Evolutionary conservation across 352 stramenopile genomes (phyloP), one percentile per base, ranked within the genome.

Genomic region (Phytophthora fragariaefolia): DNA sequence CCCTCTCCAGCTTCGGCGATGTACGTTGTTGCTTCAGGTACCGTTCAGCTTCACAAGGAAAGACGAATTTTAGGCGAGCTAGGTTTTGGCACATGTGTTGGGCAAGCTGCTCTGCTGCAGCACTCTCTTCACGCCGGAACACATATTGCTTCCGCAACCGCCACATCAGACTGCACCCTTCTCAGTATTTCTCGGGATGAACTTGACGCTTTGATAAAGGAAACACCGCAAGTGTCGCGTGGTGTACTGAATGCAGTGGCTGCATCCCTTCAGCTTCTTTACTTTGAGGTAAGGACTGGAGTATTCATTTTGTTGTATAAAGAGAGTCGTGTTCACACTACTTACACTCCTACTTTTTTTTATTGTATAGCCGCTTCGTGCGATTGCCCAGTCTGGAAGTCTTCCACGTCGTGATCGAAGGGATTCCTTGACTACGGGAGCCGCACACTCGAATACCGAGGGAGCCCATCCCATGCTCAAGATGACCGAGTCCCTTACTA

Each of bases 181-280:
- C 66, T 96, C n/a, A 88, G 76, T 23, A 89, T 96, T 10, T 88
- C 81, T 8, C 76, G 85, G 5, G 71, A 82, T 34, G 80, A 88
- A 24, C 65, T 96, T 34, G 82, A 93, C 13, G 74, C 80, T 0
- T 65, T 96, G 27, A 95, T 96, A 23, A 84, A 84, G 42, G 79
- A 89, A 36, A 93, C 79, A 6, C 79, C 80, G 1, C 76, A 82
- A 13, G 79, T 96, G 3, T 92, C 88, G 0, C 65, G 82, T 61
- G 88, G 88, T 18, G 86, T 95, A n/a, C 57, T 96, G 4, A 90
- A 92, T 50, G 84, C 87, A 0, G 83, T 96, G 20, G 87, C 86
- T 2, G 93, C 84, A 0, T 81, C 87, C 7, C 62, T 96, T 30
- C 81, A 83, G 8, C 87, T 84, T 67, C 65, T 93, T 6, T 96